Percentiles rank a stretch among this genome's conserved stretches.
Conservation (phyloP, 257 asterid genomes). For the Nicotiana otophora region DNA sequence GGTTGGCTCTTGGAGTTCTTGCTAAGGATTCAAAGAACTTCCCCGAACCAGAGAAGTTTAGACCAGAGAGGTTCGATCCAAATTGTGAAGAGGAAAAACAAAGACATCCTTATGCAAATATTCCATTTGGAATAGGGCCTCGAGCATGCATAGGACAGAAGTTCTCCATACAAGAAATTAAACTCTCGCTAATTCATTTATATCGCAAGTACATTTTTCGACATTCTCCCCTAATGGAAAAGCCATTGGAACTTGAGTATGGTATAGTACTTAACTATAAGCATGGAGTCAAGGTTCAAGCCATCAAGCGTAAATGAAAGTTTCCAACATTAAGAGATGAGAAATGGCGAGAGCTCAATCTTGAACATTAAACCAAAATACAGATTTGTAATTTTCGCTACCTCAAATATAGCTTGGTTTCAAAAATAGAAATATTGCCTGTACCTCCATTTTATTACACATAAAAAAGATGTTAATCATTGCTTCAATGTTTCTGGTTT, state of each 20-base stretch:
- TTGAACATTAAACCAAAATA: not conserved
- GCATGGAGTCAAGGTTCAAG: conserved; percentile 73
- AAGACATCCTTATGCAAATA: conserved; percentile 90
- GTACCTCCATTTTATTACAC: not conserved
- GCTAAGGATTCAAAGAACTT: conserved; percentile 82
- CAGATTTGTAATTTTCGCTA: not conserved
- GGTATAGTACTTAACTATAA: conserved; percentile 77
- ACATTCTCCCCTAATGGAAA: conserved; percentile 78
- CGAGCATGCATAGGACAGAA: conserved; percentile 89
- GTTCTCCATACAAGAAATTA: conserved; percentile 80
- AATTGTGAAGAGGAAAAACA: conserved; percentile 70
- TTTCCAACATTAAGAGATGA: not conserved
- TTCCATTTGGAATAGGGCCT: conserved; percentile 95
- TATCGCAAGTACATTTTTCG: conserved; percentile 60
- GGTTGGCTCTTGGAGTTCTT: conserved; percentile 92
- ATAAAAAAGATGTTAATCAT: not conserved
- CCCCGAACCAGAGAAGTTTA: conserved; percentile 82
- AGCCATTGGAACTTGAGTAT: conserved; percentile 63
- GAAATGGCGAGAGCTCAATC: not conserved
- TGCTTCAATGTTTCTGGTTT: not conserved
- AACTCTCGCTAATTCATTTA: conserved; percentile 68
- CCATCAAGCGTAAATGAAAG: conserved; percentile 49
- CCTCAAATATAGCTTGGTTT: not conserved
- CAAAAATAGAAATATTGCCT: not conserved
- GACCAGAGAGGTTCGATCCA: conserved; percentile 93